Percentiles rank a stretch among this genome's conserved stretches.
phyloP scores from a whole-genome alignment of 2,329 filamentous ascomycete genomes.

The Cercospora berteroae region DNA sequence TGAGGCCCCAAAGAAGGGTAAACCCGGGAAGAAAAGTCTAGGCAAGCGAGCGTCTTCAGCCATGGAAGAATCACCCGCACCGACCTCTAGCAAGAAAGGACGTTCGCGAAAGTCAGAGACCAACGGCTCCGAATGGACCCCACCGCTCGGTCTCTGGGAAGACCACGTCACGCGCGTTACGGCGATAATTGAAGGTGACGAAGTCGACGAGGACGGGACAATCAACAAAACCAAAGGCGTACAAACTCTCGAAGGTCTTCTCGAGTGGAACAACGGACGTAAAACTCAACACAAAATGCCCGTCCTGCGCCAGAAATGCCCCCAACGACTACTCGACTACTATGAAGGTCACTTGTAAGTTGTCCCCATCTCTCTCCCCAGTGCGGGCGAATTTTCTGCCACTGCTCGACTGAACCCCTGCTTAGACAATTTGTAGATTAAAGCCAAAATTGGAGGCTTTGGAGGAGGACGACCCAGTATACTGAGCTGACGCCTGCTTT shows the following conservation, averaged over 20 bases:
- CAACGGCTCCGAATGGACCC: slow-evolving; percentile 54
- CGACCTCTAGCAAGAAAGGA: slow-evolving; percentile 27
- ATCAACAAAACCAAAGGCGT: slow-evolving; percentile 36
- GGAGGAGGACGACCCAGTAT: slow-evolving; percentile 12
- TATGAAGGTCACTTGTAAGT: slow-evolving; percentile 43
- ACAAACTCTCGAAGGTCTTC: slow-evolving; percentile 62
- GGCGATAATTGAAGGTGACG: slow-evolving; percentile 63
- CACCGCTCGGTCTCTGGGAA: slow-evolving; percentile 74
- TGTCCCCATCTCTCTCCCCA: slow-evolving; percentile 2
- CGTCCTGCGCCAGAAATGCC: slow-evolving; percentile 71
- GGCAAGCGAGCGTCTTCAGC: slow-evolving; percentile 27
- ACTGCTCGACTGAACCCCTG: slow-evolving; percentile 23
- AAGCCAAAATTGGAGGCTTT: slow-evolving; percentile 24
- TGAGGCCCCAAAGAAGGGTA: slow-evolving; percentile 38
- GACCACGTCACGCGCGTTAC: slow-evolving; percentile 68
- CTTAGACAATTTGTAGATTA: slow-evolving; percentile 30
- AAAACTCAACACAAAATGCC: slow-evolving; percentile 71
- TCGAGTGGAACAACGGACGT: slow-evolving; percentile 70
- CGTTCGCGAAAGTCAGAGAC: slow-evolving; percentile 29
- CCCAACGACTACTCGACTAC: slow-evolving; percentile 58
- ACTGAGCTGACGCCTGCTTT: slow-evolving; percentile 15
- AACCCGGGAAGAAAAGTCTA: slow-evolving; percentile 19
- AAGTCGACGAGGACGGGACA: slow-evolving; percentile 22
- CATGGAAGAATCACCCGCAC: slow-evolving; percentile 31
- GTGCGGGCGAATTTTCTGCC: slow-evolving; percentile 2